Conservation (phyloP, 176 grass and related monocot species). For the Oryza meridionalis region DNA sequence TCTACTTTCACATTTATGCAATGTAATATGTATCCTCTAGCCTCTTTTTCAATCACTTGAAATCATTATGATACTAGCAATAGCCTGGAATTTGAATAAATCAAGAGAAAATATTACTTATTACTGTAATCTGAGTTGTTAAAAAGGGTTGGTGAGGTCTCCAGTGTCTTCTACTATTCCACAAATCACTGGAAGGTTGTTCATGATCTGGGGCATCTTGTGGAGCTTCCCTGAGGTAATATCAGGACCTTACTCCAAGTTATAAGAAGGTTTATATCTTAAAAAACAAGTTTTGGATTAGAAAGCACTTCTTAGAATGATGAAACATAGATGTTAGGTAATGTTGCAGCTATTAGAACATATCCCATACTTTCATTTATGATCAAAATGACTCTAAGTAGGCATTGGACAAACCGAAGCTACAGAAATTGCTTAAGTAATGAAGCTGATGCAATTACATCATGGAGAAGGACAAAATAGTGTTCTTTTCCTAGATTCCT, state of each 20-base stretch:
- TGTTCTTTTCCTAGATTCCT: no score
- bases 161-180: conserved; percentile 18
- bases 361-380: not conserved
- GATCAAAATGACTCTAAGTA: not conserved
- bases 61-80: no score
- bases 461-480: no score
- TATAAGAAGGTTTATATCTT: not conserved
- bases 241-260: not conserved
- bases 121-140: not conserved
- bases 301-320: not conserved
- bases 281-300: not conserved
- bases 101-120: no score
- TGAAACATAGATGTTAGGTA: not conserved
- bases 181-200: conserved; percentile 13
- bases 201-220: conserved; percentile 29
- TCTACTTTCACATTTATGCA: no score
- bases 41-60: no score
- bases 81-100: no score
- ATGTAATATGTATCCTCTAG: no score
- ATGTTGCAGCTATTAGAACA: not conserved
- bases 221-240: conserved; percentile 41
- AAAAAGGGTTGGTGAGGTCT: conserved; percentile 37
- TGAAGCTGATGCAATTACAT: no score
- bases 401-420: not conserved
- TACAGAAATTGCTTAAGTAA: not conserved